Base-by-base conservation (phyloP, 2,329 filamentous ascomycete genomes). In the Dactylellina leptospora region DNA sequence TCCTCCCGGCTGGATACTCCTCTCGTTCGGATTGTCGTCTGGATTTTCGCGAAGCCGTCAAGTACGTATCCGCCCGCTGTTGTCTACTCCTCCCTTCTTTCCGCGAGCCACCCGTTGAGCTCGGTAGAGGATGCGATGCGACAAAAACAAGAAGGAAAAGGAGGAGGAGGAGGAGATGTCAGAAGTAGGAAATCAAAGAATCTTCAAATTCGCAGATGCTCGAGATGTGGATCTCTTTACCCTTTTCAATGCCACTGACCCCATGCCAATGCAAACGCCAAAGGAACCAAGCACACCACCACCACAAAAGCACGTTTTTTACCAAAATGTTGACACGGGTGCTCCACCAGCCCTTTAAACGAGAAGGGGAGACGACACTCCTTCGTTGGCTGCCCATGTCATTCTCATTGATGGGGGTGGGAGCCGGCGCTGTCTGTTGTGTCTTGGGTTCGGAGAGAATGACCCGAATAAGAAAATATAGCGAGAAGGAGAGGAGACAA, bases 391-490 rank as follows among this genome's bases (percentile, higher is more conserved):
- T 55, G 50, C 51, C 61, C 61, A 50, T 50, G 61, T 64, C 61
- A 25, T 18, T 16, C 10, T 27, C 10, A 27, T 11, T n/a, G 9
- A 11, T 48, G 45, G 25, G 45, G 45, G 4, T 48, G 5, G 9
- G 13, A 48, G 36, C 18, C 25, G 28, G n/a, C n/a, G n/a, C n/a
- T n/a, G n/a, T n/a, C n/a, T n/a, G n/a, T 28, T 44, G 20, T 51
- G 47, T 54, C 28, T 60, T 60, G 25, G 62, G 62, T 68, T 61
- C 64, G 64, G 64, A 70, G 64, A 71, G 56, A 56, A 71, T 62
- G 44, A 18, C 64, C 64, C 64, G 64, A 71, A 71, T 55, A 71
- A 71, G 64, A 71, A 71, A 71, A 62, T 45, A 61, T 62, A 56
- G 64, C 64, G 56, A 71, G 64, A 71, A 71, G 13, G 36, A 40